Evolutionary conservation across 1,284 basidiomycete genomes (phyloP).

Genomic region (Moesziomyces aphidis): DNA sequence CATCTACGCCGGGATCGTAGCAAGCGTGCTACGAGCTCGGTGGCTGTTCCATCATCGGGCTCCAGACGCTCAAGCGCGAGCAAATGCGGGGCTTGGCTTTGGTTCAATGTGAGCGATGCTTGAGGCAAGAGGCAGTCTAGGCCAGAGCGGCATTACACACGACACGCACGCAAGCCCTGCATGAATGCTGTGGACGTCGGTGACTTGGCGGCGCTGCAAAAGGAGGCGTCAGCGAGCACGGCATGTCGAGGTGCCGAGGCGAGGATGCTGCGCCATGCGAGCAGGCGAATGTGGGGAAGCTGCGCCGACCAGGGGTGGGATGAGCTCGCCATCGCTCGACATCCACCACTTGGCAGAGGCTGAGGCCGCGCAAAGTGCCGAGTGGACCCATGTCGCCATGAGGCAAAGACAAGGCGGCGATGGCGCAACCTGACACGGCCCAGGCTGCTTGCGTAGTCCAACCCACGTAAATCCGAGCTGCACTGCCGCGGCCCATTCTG

Average conservation of each 20-base stretch:
- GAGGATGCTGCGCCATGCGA: background rate
- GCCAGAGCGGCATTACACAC: background rate
- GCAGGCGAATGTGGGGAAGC: background rate
- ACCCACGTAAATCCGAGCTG: background rate
- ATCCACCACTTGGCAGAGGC: background rate
- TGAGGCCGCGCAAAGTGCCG: too few relatives aligned
- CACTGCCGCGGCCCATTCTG: background rate
- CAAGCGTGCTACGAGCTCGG: too few relatives aligned
- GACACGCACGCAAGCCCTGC: background rate
- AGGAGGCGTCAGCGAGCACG: background rate
- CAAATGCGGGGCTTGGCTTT: background rate
- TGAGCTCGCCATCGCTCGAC: background rate
- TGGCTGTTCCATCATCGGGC: constrained; percentile 25
- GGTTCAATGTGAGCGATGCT: background rate
- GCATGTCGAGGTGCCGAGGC: background rate
- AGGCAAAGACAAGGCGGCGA: background rate
- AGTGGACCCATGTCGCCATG: background rate
- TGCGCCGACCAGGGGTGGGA: background rate
- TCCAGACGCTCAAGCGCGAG: constrained; percentile 39
- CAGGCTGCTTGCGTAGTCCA: background rate
- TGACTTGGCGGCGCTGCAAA: background rate
- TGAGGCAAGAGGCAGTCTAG: background rate
- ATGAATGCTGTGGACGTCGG: background rate
- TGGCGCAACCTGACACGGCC: background rate
- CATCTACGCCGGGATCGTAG: too few relatives aligned